Evolutionary conservation across 225 moss, liverwort and hornwort species (phyloP), one percentile per base, ranked within the genome.

Genomic region (Lunularia cruciata): DNA sequence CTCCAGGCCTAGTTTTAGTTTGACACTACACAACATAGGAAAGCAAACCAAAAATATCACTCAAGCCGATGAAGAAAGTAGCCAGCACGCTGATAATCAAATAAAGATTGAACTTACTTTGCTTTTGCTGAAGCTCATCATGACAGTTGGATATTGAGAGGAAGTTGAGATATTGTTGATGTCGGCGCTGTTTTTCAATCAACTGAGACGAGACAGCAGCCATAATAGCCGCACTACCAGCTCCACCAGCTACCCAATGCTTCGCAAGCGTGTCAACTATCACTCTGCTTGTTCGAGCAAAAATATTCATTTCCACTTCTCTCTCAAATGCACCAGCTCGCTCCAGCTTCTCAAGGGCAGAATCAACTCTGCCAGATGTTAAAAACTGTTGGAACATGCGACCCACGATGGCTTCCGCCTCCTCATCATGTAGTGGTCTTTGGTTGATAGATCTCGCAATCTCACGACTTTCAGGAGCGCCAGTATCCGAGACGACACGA

Each of bases 231-330:
- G 85, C 79, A 57, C 90, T 87, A 67, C 90, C 87, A 52, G 82
- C 89, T 75, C 90, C 89, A 71, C 93, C 96, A 68, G 90, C 83
- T 30, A 90, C 87, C 96, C 96, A 98, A 73, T 98, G 96, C 76
- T 98, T 98, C 18, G 90, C 93, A 78, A 98, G 84, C 14, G 96
- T 98, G 77, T 98, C 93, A 56, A 98, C 88, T 48, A 98, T 78
- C 32, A 86, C 87, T 75, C 90, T 84, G 68, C 96, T 98, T 26
- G 89, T 78, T n/a, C 96, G 87, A 10, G 84, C 75, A 65, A 98
- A 93, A 11, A 91, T 90, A 72, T 89, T 98, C 77, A 84, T 85
- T 33, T 91, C 93, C 69, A 86, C 90, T 51, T 93, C 96, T 71
- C 83, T 85, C 69, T 93, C 96, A 83, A 91, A 98, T 22, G 84